A percentile compares a stretch with the other conserved stretches of the same genome.
phyloP scores from a whole-genome alignment of 352 stramenopile species.

The Phytophthora crassamura region DNA sequence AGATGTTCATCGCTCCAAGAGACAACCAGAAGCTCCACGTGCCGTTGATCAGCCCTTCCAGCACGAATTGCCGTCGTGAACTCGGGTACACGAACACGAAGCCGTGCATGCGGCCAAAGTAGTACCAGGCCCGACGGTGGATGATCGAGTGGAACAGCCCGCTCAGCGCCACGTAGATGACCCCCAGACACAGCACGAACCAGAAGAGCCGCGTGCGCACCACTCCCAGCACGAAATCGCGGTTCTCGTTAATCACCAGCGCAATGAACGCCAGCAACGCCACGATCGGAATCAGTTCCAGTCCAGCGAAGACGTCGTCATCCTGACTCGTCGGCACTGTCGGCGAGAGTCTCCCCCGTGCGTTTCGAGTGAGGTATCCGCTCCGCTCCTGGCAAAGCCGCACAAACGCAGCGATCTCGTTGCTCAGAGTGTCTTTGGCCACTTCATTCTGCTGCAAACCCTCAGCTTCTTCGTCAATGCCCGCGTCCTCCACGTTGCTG shows the following conservation, averaged over 20 bases:
- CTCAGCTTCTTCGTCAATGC: not conserved
- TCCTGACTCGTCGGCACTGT: conserved; percentile 9
- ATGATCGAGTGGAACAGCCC: conserved; percentile 74
- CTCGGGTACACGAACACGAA: conserved; percentile 72
- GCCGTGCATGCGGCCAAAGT: conserved; percentile 58
- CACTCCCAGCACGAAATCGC: conserved; percentile 39
- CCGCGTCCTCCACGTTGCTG: not conserved
- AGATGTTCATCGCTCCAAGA: conserved; percentile 53
- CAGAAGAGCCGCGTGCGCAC: conserved; percentile 55
- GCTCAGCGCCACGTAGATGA: conserved; percentile 70
- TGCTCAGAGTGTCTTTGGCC: conserved; percentile 18
- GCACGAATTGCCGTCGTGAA: conserved; percentile 66
- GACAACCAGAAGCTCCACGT: conserved; percentile 73
- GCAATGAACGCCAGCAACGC: conserved; percentile 45
- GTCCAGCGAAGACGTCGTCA: conserved; percentile 22
- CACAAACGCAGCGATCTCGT: conserved; percentile 41
- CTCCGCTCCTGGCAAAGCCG: conserved; percentile 40
- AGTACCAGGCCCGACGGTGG: conserved; percentile 53
- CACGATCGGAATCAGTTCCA: conserved; percentile 52
- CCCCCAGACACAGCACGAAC: conserved; percentile 54
- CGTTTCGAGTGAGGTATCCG: conserved; percentile 35
- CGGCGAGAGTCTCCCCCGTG: conserved; percentile 15
- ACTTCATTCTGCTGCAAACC: conserved; percentile 12
- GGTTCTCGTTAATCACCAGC: conserved; percentile 51
- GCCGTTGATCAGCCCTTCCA: conserved; percentile 69